Evolutionary conservation across 495 filamentous ascomycete species (phyloP).

Genomic region (Staphylotrichum longicolle): DNA sequence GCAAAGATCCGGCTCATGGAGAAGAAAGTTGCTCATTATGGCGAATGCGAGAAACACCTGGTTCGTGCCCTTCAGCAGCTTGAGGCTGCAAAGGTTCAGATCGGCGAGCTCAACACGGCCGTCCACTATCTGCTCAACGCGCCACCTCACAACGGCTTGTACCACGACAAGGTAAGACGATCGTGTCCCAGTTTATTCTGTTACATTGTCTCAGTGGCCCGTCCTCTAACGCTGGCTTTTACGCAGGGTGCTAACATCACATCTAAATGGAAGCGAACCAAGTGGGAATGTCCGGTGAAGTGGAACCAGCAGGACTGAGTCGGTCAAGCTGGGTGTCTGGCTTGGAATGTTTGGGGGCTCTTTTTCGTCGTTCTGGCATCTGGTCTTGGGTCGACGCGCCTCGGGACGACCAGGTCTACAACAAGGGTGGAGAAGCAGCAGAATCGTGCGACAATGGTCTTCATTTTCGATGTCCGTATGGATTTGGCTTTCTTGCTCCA

Average conservation of each 20-base stretch:
- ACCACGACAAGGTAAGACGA: background rate
- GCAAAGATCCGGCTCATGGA: background rate
- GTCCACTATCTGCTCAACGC: background rate
- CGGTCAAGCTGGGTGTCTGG: too few species aligned
- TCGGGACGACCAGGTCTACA: too few species aligned
- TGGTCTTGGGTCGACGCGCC: too few species aligned
- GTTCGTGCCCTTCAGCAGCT: background rate
- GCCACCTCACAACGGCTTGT: background rate
- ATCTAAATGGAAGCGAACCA: background rate
- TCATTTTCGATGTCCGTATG: too few species aligned
- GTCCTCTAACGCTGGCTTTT: too few species aligned
- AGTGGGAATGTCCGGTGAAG: constrained; percentile 1
- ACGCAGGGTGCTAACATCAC: background rate
- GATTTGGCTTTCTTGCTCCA: too few species aligned
- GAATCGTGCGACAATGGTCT: too few species aligned
- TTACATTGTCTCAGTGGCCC: too few species aligned
- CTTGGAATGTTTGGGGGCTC: background rate
- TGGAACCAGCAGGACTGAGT: too few species aligned
- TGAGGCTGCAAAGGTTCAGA: background rate
- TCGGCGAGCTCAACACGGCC: background rate
- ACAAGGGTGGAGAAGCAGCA: too few species aligned
- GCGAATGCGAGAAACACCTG: background rate
- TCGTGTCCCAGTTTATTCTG: background rate
- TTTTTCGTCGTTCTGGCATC: too few species aligned
- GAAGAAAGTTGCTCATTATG: background rate